Base-by-base conservation (phyloP, 306 rosid species). In the Rosa chinensis region DNA sequence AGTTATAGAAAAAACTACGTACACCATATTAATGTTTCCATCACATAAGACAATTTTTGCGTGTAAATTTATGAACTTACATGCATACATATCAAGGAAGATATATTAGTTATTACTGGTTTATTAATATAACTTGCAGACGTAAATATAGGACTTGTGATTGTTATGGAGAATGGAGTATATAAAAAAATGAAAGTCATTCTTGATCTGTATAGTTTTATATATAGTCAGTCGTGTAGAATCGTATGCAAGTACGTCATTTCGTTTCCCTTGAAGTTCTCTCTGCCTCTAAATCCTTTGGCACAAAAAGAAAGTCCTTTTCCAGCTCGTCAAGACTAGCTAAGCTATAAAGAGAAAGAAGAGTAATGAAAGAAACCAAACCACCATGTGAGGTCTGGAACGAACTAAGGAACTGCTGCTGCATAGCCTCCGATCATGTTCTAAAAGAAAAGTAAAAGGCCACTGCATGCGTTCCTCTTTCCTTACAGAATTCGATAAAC, bases 191-290 rank as follows among this genome's bases (percentile, higher is more conserved):
- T 37, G 21, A 16, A 37, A 35, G 4, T 66, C 45, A 37, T 66
- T 28, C 69, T 5, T 62, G 40, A 25, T 32, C 10, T 16, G 11
- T 5, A 40, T 14, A 5, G 18, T 63, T 2, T 61, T 10, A 25
- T 25, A 8, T 21, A 10, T 3, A 66, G 45, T 66, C 70, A 0
- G 11, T 13, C 10, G 68, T 56, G 25, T 52, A 52, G 16, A 25
- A 53, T 52, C 45, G 58, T 35, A 72, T 28, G 70, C 76, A 52
- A 52, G 16, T 73, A 11, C 76, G 64, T 73, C 66, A 52, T 52
- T 55, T 32, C 13, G 40, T 23, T 47, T 45, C 68, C n/a, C 62
- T 9, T 49, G 45, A 49, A 50, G 50, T 72, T n/a, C 28, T 50
- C 45, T 32, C 62, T 4, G 13, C 44, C 39, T 35, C 40, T 47